A percentile compares a stretch with the other conserved stretches of the same genome.
Evolutionary conservation across 1,284 basidiomycete species (phyloP).

Genomic region (Wolfiporia cocos): DNA sequence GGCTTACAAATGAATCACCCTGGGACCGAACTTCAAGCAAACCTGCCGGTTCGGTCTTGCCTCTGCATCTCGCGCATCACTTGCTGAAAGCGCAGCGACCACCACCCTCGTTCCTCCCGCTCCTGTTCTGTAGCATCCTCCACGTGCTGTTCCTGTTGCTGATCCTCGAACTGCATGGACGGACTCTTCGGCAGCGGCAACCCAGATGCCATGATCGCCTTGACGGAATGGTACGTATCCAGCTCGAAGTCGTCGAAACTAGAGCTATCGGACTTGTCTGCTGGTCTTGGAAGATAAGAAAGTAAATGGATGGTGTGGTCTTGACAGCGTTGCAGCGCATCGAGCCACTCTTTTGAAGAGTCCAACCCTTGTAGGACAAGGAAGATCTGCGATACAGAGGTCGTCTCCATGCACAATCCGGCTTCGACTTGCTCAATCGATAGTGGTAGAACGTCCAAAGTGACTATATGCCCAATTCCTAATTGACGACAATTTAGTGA

Average conservation of each 20-base stretch:
- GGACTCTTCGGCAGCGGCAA: constrained; percentile 65
- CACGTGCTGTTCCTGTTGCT: constrained; percentile 15
- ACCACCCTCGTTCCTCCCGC: constrained; percentile 74
- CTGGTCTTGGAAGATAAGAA: constrained; percentile 37
- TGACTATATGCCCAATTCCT: too few relatives aligned
- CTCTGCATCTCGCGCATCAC: constrained; percentile 50
- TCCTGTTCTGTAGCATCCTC: constrained; percentile 38
- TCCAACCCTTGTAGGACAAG: constrained; percentile 16
- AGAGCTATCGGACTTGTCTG: constrained; percentile 16
- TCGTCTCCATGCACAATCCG: constrained; percentile 33
- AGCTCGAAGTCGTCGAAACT: constrained; percentile 26
- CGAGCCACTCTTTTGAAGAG: constrained; percentile 34
- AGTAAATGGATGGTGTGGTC: constrained; percentile 46
- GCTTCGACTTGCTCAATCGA: too few relatives aligned
- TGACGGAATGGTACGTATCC: constrained; percentile 41
- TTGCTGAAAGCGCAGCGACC: constrained; percentile 68
- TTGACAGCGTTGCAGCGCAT: constrained; percentile 46
- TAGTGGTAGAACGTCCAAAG: too few relatives aligned
- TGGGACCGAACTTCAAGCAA: too few relatives aligned
- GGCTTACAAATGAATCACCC: too few relatives aligned
- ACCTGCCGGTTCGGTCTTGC: too few relatives aligned
- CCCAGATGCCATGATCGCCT: constrained; percentile 51
- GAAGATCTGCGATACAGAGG: constrained; percentile 31
- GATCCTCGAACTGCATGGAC: constrained; percentile 44
- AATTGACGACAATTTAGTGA: too few relatives aligned